Conservation (phyloP, 495 filamentous ascomycete species). For the Penicillium coffeae region DNA sequence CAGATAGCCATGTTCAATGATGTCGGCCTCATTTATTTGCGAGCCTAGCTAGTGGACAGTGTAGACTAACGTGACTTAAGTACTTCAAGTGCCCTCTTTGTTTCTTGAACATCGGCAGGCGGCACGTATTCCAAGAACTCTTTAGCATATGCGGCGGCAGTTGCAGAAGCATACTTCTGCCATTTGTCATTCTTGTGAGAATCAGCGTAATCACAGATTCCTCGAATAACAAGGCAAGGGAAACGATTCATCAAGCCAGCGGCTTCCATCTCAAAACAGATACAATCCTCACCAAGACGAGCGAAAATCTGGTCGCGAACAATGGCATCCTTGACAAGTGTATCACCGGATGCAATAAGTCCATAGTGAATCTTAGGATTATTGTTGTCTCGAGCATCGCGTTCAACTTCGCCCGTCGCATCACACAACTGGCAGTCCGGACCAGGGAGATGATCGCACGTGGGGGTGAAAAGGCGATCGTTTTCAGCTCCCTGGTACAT, state of each 20-base stretch:
- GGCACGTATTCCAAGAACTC: conserved; percentile 11
- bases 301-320: conserved; percentile 12
- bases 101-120: too few relatives aligned
- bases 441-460: background rate
- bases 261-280: conserved; percentile 25
- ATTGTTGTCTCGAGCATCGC: conserved; percentile 5
- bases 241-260: conserved; percentile 33
- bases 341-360: conserved; percentile 18
- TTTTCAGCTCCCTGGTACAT: conserved; percentile 5
- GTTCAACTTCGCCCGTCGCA: conserved; percentile 7
- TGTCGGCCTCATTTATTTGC: too few relatives aligned
- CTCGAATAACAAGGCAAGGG: conserved; percentile 33
- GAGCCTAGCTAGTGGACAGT: too few relatives aligned
- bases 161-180: conserved; percentile 30
- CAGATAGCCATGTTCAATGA: too few relatives aligned
- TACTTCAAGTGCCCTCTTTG: too few relatives aligned
- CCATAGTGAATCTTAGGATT: conserved; percentile 18
- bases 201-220: conserved; percentile 38
- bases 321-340: conserved; percentile 15
- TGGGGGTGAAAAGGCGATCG: conserved; percentile 5
- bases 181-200: conserved; percentile 32
- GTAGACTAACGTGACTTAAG: too few relatives aligned
- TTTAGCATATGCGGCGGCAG: conserved; percentile 30
- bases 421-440: background rate
- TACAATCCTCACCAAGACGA: background rate